Conservation (phyloP, 306 rosid species). For the Rosa chinensis region DNA sequence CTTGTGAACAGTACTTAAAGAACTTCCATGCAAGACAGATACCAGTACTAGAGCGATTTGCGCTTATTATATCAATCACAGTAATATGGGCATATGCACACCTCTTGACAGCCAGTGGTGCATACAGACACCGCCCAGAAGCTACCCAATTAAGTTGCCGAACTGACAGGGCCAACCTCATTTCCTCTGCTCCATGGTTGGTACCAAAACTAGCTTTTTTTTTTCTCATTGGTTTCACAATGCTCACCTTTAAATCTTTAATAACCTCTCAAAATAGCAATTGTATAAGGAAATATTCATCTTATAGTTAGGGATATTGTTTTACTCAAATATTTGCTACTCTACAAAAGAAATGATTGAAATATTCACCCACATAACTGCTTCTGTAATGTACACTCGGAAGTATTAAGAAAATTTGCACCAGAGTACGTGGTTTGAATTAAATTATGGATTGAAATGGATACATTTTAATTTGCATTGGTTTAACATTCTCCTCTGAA, state of each 20-base stretch:
- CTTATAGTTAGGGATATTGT: neutral
- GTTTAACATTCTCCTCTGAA: neutral
- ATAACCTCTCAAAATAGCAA: neutral
- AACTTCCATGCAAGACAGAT: slow-evolving; percentile 67
- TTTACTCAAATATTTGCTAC: neutral
- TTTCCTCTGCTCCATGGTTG: slow-evolving; percentile 97
- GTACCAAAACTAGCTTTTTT: slow-evolving; percentile 26
- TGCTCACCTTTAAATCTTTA: neutral
- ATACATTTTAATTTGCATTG: neutral
- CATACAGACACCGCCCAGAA: slow-evolving; percentile 83
- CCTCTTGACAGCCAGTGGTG: slow-evolving; percentile 93
- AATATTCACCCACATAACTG: neutral
- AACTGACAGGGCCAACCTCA: slow-evolving; percentile 85
- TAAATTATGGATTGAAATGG: no score
- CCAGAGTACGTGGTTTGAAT: neutral
- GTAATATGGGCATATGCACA: slow-evolving; percentile 99
- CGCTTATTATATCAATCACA: slow-evolving; percentile 80
- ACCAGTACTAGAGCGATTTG: slow-evolving; percentile 83
- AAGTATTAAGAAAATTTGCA: neutral
- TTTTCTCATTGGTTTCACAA: neutral
- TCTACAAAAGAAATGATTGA: neutral
- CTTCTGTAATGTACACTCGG: neutral
- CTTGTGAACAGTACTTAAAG: slow-evolving; percentile 70
- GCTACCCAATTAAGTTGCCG: slow-evolving; percentile 74
- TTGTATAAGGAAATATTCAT: neutral